phyloP scores from a whole-genome alignment of 2,329 filamentous ascomycete species.

The Zopfia rhizophila region DNA sequence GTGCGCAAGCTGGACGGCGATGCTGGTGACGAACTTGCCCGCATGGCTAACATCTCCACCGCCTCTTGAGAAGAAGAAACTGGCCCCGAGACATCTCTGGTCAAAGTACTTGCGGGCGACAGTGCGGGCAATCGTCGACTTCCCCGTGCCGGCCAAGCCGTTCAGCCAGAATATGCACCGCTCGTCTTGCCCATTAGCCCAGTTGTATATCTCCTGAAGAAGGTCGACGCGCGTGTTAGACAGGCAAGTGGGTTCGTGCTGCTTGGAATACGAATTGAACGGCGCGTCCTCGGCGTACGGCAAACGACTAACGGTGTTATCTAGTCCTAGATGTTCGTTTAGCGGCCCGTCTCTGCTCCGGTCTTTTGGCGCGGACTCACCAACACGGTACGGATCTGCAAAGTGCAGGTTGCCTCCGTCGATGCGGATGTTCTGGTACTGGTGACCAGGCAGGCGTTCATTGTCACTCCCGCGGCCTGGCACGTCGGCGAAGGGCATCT shows the following conservation, averaged over 20 bases:
- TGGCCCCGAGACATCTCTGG: slow-evolving; percentile 11
- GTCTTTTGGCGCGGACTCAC: too few relatives aligned
- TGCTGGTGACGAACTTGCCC: slow-evolving; percentile 9
- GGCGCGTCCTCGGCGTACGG: slow-evolving; percentile 6
- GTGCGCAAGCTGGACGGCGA: slow-evolving; percentile 5
- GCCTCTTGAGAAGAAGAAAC: slow-evolving; percentile 26
- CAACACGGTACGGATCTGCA: too few relatives aligned
- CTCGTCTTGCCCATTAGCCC: slow-evolving; percentile 5
- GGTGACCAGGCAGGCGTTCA: too few relatives aligned
- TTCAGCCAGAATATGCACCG: slow-evolving; percentile 23
- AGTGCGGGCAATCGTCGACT: slow-evolving; percentile 24
- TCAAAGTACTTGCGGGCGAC: slow-evolving; percentile 24
- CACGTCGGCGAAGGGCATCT: too few relatives aligned
- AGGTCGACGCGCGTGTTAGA: slow-evolving; percentile 12
- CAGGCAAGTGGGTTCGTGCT: slow-evolving; percentile 4
- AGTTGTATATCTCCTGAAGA: slow-evolving; percentile 9
- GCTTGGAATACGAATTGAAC: slow-evolving; percentile 6
- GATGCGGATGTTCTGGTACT: too few relatives aligned
- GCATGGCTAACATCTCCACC: slow-evolving; percentile 10
- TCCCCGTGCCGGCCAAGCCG: slow-evolving; percentile 35
- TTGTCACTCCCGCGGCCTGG: too few relatives aligned
- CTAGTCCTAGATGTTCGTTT: slow-evolving; percentile 39
- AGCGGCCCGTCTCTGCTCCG: too few relatives aligned
- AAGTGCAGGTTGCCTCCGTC: too few relatives aligned
- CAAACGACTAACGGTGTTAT: slow-evolving; percentile 25